phyloP scores from a whole-genome alignment of 805 yeast species.

The Candida ponderosae region DNA sequence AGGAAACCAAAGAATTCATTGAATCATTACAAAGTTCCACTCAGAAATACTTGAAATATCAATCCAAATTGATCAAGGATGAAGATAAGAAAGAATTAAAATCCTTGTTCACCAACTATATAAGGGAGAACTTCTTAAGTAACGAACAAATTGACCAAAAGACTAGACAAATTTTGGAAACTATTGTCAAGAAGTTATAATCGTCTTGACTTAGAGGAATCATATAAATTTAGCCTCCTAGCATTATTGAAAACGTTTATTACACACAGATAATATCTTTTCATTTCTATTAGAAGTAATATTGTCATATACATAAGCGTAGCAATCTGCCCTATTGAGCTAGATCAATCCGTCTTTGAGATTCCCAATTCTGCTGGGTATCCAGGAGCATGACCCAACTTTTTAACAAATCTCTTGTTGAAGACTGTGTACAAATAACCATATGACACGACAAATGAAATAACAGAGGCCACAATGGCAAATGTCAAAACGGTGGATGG shows the following conservation, averaged over 20 bases:
- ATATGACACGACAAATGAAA: conserved; percentile 5
- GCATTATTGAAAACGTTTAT: too few relatives aligned
- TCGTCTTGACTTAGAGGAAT: too few relatives aligned
- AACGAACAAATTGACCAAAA: conserved; percentile 4
- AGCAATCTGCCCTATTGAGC: not conserved
- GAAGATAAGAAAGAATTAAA: conserved; percentile 27
- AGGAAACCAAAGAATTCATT: conserved; percentile 38
- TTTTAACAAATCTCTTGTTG: conserved; percentile 11
- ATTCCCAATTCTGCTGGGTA: conserved; percentile 10
- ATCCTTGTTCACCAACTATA: conserved; percentile 20
- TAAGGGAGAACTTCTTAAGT: conserved; percentile 5
- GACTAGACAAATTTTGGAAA: conserved; percentile 13
- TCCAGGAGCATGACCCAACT: conserved; percentile 12
- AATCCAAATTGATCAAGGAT: conserved; percentile 30
- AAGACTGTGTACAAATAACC: conserved; percentile 11
- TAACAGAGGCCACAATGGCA: conserved; percentile 1
- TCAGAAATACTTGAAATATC: conserved; percentile 60
- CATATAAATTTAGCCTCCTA: too few relatives aligned
- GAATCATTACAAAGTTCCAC: conserved; percentile 60
- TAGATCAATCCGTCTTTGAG: conserved; percentile 8
- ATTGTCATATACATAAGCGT: not conserved
- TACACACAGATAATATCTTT: too few relatives aligned
- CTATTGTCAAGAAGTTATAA: conserved; percentile 17
- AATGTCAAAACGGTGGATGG: not conserved
- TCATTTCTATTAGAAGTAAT: not conserved